Evolutionary conservation across 805 yeast species (phyloP), one percentile per base, ranked within the genome.

Genomic region (Saccharomycopsis olivae): DNA sequence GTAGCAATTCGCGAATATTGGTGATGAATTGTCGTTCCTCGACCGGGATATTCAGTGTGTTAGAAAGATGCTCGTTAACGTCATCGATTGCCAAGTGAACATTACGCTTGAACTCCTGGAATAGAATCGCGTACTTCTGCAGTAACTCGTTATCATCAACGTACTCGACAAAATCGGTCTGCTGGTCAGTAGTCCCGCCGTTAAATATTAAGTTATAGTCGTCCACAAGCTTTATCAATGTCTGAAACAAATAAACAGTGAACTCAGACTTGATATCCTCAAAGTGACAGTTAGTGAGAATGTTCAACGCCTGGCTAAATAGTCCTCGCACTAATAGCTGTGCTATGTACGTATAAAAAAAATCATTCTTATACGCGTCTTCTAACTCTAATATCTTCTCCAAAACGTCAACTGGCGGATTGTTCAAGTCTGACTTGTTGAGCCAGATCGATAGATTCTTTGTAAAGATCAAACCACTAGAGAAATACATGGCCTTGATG

Each of bases 311-410:
- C 46, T 72, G 75, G 2, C 59, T 55, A 44, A 77, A 71, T 29
- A 75, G 56, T 0, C 94, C 92, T 53, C 92, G 65, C 5, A 71
- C 49, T 1, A 78, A 50, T 35, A 80, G 54, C 47, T 72, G 77
- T 43, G 69, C 69, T 29, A 81, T 44, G 43, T 74, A 69, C 21
- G 64, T 69, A 86, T 87, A 82, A 50, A 82, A 82, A 31, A 59
- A 59, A 2, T 71, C 64, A 48, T 67, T 75, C 40, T 53, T 51
- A 53, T 64, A 71, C 6, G 75, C 77, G 34, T 54, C 59, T 1
- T 65, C 69, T 16, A 57, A 59, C 24, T 53, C 52, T 50, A 68
- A 57, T 8, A 69, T 69, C 33, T 56, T 62, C 38, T 73, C 69
- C 3, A 71, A 62, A 24, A 70, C 56, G 20, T 66, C 71, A 15